Percentiles rank a stretch among this genome's conserved stretches.
phyloP scores from a whole-genome alignment of 495 filamentous ascomycete genomes.

The Platismatia glauca region DNA sequence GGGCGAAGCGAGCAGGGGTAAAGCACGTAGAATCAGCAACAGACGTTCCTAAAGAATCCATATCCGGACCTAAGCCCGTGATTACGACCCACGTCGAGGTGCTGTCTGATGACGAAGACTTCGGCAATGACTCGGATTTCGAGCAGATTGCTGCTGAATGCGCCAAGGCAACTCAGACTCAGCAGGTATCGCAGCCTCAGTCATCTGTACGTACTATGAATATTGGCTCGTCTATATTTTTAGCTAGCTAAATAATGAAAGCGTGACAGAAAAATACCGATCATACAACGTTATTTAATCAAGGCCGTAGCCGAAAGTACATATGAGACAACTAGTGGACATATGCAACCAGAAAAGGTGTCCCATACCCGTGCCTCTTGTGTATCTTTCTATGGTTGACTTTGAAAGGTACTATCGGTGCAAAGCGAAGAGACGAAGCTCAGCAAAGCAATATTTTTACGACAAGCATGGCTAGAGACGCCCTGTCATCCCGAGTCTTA shows the following conservation, averaged over 20 bases:
- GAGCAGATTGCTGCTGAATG: constrained; percentile 49
- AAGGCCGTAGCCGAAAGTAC: constrained; percentile 57
- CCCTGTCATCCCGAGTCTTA: constrained; percentile 62
- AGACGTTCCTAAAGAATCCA: background rate
- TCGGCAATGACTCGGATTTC: constrained; percentile 62
- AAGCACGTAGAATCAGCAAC: background rate
- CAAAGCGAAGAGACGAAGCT: constrained; percentile 60
- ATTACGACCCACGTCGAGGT: constrained; percentile 11
- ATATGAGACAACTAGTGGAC: constrained; percentile 54
- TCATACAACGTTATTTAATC: constrained; percentile 76
- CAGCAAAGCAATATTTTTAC: constrained; percentile 61
- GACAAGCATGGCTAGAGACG: constrained; percentile 78
- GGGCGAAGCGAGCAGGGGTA: background rate
- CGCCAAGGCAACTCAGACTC: constrained; percentile 28
- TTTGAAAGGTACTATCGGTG: constrained; percentile 59
- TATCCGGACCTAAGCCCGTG: constrained; percentile 14
- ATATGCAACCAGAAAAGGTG: constrained; percentile 62
- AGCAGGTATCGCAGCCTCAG: constrained; percentile 16
- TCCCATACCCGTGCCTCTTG: background rate
- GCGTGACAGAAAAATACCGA: constrained; percentile 48
- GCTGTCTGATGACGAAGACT: constrained; percentile 48
- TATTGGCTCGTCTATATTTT: constrained; percentile 5
- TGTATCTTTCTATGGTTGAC: constrained; percentile 25
- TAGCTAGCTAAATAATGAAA: constrained; percentile 29
- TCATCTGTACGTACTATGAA: constrained; percentile 41